A percentile compares a stretch with the other conserved stretches of the same genome.
phyloP scores from a whole-genome alignment of 2,329 filamentous ascomycete genomes.

The Monosporascus cannonballus region DNA sequence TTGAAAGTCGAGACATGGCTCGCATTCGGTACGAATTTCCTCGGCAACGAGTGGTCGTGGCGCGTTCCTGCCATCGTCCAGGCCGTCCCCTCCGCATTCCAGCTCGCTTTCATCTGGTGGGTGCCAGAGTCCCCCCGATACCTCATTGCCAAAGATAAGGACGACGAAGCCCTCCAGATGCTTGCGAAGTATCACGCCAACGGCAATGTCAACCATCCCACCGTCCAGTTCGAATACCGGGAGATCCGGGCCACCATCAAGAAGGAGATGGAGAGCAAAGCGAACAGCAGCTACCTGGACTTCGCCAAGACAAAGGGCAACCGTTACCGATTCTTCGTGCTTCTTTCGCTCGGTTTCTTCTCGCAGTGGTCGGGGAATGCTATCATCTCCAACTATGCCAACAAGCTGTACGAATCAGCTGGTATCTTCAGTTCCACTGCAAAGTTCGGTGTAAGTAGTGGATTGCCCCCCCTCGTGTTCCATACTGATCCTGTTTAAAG shows the following conservation, averaged over 20 bases:
- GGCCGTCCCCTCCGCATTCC: slow-evolving; percentile 38
- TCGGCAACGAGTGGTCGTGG: slow-evolving; percentile 45
- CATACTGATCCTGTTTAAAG: slow-evolving; percentile 22
- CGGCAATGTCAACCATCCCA: slow-evolving; percentile 42
- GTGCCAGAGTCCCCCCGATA: slow-evolving; percentile 31
- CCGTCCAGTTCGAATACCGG: slow-evolving; percentile 52
- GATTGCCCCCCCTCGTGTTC: slow-evolving; percentile 9
- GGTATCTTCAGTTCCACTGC: slow-evolving; percentile 40
- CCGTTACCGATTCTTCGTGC: slow-evolving; percentile 46
- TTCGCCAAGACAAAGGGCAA: slow-evolving; percentile 52
- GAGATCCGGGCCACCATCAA: slow-evolving; percentile 55
- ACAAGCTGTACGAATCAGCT: slow-evolving; percentile 45
- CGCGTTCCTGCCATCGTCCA: slow-evolving; percentile 41
- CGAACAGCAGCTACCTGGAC: slow-evolving; percentile 44
- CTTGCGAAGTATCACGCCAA: slow-evolving; percentile 53
- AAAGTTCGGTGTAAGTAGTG: slow-evolving; percentile 36
- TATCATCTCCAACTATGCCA: slow-evolving; percentile 53
- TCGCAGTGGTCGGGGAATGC: slow-evolving; percentile 56
- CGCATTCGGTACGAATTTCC: slow-evolving; percentile 41
- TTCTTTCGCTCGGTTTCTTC: slow-evolving; percentile 51
- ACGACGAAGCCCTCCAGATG: slow-evolving; percentile 48
- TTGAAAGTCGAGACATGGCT: slow-evolving; percentile 39
- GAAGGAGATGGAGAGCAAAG: slow-evolving; percentile 41
- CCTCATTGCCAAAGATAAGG: slow-evolving; percentile 44
- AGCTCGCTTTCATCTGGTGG: slow-evolving; percentile 43